A percentile compares a stretch with the other conserved stretches of the same genome.
phyloP scores from a whole-genome alignment of 192 early-diverging fungal species.

The Gamsiella multidivaricata region DNA sequence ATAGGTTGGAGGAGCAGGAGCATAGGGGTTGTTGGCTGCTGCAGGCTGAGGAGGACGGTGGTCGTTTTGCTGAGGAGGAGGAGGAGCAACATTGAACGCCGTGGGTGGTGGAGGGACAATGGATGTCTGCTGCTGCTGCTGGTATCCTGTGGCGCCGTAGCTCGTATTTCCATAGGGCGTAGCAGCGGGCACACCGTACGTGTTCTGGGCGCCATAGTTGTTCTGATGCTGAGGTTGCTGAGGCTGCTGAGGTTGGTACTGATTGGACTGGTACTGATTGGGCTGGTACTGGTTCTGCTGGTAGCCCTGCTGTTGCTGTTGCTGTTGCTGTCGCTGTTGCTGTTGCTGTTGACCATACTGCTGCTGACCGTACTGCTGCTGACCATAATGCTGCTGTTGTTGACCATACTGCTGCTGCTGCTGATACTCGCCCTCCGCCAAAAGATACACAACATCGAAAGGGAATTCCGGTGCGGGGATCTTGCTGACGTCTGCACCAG shows the following conservation, averaged over 20 bases:
- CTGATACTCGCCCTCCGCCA: constrained; percentile 56
- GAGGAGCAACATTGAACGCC: constrained; percentile 19
- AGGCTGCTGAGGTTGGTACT: constrained; percentile 28
- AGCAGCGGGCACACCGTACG: constrained; percentile 23
- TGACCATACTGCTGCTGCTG: constrained; percentile 33
- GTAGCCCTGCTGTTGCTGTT: constrained; percentile 46
- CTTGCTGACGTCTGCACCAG: constrained; percentile 57
- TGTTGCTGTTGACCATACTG: constrained; percentile 32
- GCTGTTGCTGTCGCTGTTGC: constrained; percentile 44
- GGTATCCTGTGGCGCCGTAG: constrained; percentile 45
- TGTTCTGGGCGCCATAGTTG: constrained; percentile 21
- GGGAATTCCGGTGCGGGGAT: constrained; percentile 67
- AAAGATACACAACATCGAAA: constrained; percentile 69
- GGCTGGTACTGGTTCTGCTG: constrained; percentile 49
- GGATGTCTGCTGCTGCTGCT: constrained; percentile 34
- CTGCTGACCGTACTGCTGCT: constrained; percentile 22
- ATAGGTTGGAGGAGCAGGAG: constrained; percentile 33
- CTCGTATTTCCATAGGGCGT: constrained; percentile 37
- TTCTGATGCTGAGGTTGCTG: constrained; percentile 19
- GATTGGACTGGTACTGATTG: constrained; percentile 21
- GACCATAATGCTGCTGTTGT: constrained; percentile 36
- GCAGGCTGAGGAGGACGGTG: constrained; percentile 48
- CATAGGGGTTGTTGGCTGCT: constrained; percentile 35
- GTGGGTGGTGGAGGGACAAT: constrained; percentile 41
- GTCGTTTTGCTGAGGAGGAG: constrained; percentile 43